Base-by-base conservation (phyloP, 139 green algal species). In the Picochlorum sp. region DNA sequence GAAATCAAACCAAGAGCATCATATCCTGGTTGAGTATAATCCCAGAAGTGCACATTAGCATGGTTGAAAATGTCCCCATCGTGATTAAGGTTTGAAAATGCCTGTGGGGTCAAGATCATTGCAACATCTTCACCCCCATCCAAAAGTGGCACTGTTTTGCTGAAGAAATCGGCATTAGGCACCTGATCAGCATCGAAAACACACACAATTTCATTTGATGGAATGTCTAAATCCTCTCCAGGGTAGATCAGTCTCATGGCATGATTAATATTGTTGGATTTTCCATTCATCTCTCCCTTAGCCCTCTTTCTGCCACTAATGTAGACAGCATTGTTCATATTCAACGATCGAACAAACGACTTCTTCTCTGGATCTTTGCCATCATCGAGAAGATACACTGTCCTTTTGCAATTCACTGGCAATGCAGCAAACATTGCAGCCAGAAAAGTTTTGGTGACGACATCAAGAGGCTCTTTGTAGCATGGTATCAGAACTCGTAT, bases 21-120 rank as follows among this genome's bases (percentile, higher is more conserved):
- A 64, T 85, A 85, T 21, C 79, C 79, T 1, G 79, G 79, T 77
- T 84, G 79, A 11, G 70, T 57, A 49, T 71, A 81, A 71, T 86
- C 79, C 84, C 84, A 89, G 73, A 88, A 89, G 64, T 90, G 84
- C 15, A 86, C 75, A 67, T 92, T 92, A 72, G 81, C 84, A 73
- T 91, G 85, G 76, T 92, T 92, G 82, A 92, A 92, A 65, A 92
- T 85, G 76, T 92, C 84, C 15, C 66, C 73, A 54, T 77, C 69
- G 18, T 78, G 66, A 64, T 88, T 77, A 37, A 91, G 80, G 70
- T 92, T 92, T 79, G 82, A 81, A 61, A 92, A 91, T 61, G 79
- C 78, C 61, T 78, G 72, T 9, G 79, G 79, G 5, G 69, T 79
- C 56, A 85, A 67, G 47, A 85, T 70, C 79, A 85, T 85, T 55